phyloP scores from a whole-genome alignment of 805 yeast species.

The Teunomyces cretensis region DNA sequence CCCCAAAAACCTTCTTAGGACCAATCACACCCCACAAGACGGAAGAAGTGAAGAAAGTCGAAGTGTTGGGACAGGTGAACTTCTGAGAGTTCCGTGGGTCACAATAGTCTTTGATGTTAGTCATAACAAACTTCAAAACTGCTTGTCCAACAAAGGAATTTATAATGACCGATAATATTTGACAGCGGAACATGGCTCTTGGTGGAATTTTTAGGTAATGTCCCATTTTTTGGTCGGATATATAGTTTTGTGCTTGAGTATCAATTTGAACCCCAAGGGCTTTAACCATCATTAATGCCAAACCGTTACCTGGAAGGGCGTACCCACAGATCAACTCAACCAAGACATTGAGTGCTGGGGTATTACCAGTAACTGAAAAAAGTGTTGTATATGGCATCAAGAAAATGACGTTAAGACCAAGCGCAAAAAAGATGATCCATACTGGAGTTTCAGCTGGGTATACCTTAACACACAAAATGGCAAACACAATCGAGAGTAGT shows the following conservation, averaged over 20 bases:
- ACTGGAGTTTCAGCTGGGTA: conserved; percentile 20
- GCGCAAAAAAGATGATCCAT: conserved; percentile 20
- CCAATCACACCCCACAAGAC: conserved; percentile 68
- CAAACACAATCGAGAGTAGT: conserved; percentile 26
- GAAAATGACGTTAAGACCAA: conserved; percentile 21
- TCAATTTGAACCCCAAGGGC: conserved; percentile 27
- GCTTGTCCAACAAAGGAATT: conserved; percentile 25
- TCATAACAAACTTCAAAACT: conserved; percentile 30
- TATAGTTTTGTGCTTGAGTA: conserved; percentile 28
- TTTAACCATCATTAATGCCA: conserved; percentile 21
- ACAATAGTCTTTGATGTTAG: conserved; percentile 39
- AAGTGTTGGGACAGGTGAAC: conserved; percentile 38
- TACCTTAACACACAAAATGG: conserved; percentile 7
- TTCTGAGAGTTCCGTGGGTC: conserved; percentile 37
- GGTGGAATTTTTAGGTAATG: conserved; percentile 23
- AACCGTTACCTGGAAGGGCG: conserved; percentile 25
- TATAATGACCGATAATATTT: conserved; percentile 24
- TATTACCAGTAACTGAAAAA: conserved; percentile 14
- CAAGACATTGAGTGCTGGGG: conserved; percentile 15
- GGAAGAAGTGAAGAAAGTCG: conserved; percentile 49
- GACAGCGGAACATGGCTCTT: conserved; percentile 20
- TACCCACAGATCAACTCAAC: conserved; percentile 24
- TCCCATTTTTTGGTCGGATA: conserved; percentile 37
- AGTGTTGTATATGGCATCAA: conserved; percentile 19
- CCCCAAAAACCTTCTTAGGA: conserved; percentile 28